Conservation (phyloP, 2,329 filamentous ascomycete species). For the Scleromitrula shiraiana region DNA sequence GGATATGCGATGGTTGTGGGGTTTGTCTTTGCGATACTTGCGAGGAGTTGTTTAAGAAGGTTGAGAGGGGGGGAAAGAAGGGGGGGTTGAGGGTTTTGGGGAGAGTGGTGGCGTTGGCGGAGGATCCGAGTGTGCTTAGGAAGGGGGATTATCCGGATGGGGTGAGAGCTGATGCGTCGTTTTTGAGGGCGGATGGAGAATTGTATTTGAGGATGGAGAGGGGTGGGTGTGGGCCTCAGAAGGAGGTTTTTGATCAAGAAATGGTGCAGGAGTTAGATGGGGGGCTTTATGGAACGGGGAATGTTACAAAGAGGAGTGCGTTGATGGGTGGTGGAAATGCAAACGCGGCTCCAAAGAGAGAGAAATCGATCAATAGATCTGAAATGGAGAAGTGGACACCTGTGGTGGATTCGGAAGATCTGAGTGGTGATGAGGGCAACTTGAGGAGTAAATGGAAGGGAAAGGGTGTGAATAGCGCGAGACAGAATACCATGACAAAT, state of each 20-base stretch:
- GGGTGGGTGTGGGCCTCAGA: background rate
- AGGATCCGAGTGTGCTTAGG: background rate
- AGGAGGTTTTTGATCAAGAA: background rate
- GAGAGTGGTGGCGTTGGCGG: background rate
- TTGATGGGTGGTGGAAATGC: background rate
- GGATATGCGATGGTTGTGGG: background rate
- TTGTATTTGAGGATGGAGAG: background rate
- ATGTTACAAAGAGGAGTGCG: too few species aligned
- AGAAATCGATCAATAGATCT: background rate
- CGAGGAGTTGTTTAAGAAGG: background rate
- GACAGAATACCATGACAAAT: too few species aligned
- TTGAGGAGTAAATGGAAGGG: conserved; percentile 1
- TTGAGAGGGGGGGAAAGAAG: background rate
- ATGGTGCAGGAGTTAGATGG: background rate
- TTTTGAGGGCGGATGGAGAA: conserved; percentile 6
- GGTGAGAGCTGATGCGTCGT: conserved; percentile 1
- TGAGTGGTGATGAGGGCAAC: background rate
- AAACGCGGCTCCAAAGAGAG: background rate
- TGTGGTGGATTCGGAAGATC: too few species aligned
- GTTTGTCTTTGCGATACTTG: conserved; percentile 20
- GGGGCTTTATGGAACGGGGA: too few species aligned
- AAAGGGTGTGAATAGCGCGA: background rate
- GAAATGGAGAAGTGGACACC: too few species aligned
- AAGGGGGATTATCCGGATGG: conserved; percentile 3
- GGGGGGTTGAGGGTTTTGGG: background rate